phyloP scores from a whole-genome alignment of 2,329 filamentous ascomycete genomes.

The Neonectria hederae region DNA sequence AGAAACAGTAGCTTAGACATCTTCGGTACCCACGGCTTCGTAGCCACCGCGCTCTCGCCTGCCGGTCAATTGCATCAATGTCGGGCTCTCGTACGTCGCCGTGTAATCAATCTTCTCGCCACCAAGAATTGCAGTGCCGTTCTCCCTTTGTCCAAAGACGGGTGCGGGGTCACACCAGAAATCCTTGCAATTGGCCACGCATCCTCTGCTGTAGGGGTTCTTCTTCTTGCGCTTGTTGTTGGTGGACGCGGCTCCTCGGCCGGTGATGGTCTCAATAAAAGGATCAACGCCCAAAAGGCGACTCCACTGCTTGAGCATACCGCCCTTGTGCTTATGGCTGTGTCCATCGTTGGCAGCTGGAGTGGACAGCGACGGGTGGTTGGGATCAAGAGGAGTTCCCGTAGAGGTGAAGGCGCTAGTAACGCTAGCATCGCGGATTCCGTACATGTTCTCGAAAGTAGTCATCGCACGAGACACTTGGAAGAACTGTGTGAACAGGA shows the following conservation, averaged over 20 bases:
- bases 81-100: conserved; percentile 86
- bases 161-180: conserved; percentile 95
- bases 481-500: conserved; percentile 90
- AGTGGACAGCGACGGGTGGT: conserved; percentile 70
- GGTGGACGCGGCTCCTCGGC: conserved; percentile 73
- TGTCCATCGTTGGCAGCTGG: conserved; percentile 55
- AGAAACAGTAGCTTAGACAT: conserved; percentile 46
- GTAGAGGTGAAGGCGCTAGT: conserved; percentile 82
- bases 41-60: conserved; percentile 66
- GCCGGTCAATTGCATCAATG: conserved; percentile 67
- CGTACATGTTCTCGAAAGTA: conserved; percentile 96
- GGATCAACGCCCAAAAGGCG: conserved; percentile 90
- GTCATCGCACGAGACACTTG: conserved; percentile 94
- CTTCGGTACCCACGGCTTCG: conserved; percentile 69
- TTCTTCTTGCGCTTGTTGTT: conserved; percentile 64
- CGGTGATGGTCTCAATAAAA: conserved; percentile 91
- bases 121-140: conserved; percentile 78
- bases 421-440: conserved; percentile 69
- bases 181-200: conserved; percentile 90
- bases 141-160: conserved; percentile 78
- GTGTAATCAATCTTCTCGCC: conserved; percentile 88
- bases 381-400: conserved; percentile 74
- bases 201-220: conserved; percentile 88
- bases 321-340: conserved; percentile 65
- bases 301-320: conserved; percentile 82